Base-by-base conservation (phyloP, 768 basidiomycete species). In the Obba rivulosa region DNA sequence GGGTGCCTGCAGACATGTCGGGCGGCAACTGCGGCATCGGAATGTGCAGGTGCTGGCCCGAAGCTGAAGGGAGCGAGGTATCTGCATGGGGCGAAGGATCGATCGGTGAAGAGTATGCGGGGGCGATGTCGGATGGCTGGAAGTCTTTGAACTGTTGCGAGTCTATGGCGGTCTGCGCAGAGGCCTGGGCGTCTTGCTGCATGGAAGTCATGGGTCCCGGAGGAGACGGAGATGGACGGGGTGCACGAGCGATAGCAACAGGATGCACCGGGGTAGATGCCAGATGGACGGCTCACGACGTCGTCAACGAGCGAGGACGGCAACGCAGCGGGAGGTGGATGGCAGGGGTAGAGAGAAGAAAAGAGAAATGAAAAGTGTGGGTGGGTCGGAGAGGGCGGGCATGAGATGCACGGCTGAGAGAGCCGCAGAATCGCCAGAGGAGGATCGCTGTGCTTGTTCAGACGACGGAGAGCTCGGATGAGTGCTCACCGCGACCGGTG, bases 61-160 rank as follows among this genome's bases (percentile, higher is more conserved):
- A 49, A 49, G 52, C 53, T 5, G 39, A 44, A 14, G 63, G 16
- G 44, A 57, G 52, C 34, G 53, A 24, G 2, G 56, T 28, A 48
- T 66, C 62, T 18, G 52, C 28, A 43, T 54, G 56, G 22, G 57
- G 43, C 22, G 54, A 20, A 13, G 45, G 28, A 21, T 58, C 40
- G 43, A 57, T 38, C 37, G 57, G 46, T 31, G 28, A 31, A 31
- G 50, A n/a, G 44, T 57, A 63, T 35, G 52, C 35, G 25, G 53
- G 42, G 17, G 48, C 50, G 41, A 41, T 13, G 35, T 57, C 58
- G 21, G 49, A 16, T 9, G 54, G 21, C 39, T 54, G 51, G 48
- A 57, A 63, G 22, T 50, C 53, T 34, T 51, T 51, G 48, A 52
- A 62, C 34, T 52, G 55, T 48, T 58, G 61, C 10, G 51, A 45